A percentile compares a stretch with the other conserved stretches of the same genome.
These are phyloP conservation scores for Neonectria neomacrospora DNA, from an alignment of 2,329 filamentous ascomycete species.

Conservation along the genomic window DNA sequence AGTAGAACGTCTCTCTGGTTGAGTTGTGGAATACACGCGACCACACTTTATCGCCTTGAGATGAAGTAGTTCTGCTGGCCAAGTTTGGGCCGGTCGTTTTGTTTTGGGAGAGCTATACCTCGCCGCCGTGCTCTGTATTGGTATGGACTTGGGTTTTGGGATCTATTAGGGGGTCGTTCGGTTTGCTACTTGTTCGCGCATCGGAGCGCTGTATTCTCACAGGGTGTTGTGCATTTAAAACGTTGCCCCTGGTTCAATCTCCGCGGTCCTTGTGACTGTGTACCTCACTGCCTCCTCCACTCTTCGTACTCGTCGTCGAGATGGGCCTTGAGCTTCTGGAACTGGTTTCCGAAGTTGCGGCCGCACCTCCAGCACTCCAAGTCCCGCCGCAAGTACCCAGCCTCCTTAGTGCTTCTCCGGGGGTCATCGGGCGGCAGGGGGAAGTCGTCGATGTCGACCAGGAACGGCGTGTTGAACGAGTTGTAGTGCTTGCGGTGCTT, in stretches of 20 bases:
- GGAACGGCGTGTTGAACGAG: constrained; percentile 87
- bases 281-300: constrained; percentile 76
- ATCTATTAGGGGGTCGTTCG: constrained; percentile 9
- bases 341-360: constrained; percentile 76
- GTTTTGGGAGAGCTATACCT: constrained; percentile 4
- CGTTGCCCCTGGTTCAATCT: neutral
- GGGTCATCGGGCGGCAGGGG: constrained; percentile 75
- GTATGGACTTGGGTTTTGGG: constrained; percentile 4
- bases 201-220: constrained; percentile 15
- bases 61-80: neutral
- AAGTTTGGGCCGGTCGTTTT: neutral
- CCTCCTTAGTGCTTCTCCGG: constrained; percentile 65
- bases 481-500: constrained; percentile 92
- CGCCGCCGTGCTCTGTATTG: constrained; percentile 13
- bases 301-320: constrained; percentile 77
- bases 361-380: constrained; percentile 89
- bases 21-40: neutral
- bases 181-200: constrained; percentile 8
- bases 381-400: constrained; percentile 71
- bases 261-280: constrained; percentile 24
- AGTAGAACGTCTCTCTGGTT: constrained; percentile 9
- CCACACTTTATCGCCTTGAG: neutral
- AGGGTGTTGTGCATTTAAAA: constrained; percentile 4
- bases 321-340: constrained; percentile 80
- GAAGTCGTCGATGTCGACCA: constrained; percentile 82